Conservation (phyloP, 2,329 filamentous ascomycete genomes). For the Fusarium paranaense region DNA sequence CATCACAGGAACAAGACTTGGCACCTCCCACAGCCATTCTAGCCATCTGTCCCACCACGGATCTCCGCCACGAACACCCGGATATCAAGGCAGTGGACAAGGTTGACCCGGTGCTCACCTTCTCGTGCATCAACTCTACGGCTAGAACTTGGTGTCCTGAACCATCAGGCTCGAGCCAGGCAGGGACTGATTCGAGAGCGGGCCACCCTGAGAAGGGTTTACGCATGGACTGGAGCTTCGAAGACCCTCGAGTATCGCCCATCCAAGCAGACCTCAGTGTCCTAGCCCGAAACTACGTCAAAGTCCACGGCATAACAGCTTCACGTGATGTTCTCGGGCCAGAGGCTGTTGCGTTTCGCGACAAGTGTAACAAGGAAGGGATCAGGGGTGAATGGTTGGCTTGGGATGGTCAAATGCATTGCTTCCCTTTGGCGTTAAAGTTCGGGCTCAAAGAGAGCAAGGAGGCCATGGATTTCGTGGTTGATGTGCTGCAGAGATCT, state of each 20-base stretch:
- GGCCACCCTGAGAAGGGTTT: neutral
- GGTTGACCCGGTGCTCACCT: conserved; percentile 42
- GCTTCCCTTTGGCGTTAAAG: conserved; percentile 63
- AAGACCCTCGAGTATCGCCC: conserved; percentile 62
- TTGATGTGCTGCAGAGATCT: conserved; percentile 18
- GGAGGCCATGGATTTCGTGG: conserved; percentile 35
- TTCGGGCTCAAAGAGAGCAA: conserved; percentile 61
- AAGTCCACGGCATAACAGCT: conserved; percentile 64
- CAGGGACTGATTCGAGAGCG: fast-evolving
- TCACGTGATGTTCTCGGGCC: conserved; percentile 65
- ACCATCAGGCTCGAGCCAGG: neutral
- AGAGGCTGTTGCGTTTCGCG: conserved; percentile 61
- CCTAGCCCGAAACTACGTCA: conserved; percentile 49
- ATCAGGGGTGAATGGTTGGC: conserved; percentile 66
- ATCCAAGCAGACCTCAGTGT: conserved; percentile 56
- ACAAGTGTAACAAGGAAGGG: conserved; percentile 55
- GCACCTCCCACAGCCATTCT: conserved; percentile 51
- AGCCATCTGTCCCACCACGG: conserved; percentile 59
- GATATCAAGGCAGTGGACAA: conserved; percentile 32
- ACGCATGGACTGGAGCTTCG: conserved; percentile 30
- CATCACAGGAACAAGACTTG: conserved; percentile 34
- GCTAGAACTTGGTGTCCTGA: conserved; percentile 42
- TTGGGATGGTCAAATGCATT: conserved; percentile 72
- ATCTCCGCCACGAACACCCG: conserved; percentile 39
- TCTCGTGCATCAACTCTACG: conserved; percentile 33